phyloP scores from a whole-genome alignment of 225 moss, liverwort and hornwort species.

The Rhytidiadelphus loreus region DNA sequence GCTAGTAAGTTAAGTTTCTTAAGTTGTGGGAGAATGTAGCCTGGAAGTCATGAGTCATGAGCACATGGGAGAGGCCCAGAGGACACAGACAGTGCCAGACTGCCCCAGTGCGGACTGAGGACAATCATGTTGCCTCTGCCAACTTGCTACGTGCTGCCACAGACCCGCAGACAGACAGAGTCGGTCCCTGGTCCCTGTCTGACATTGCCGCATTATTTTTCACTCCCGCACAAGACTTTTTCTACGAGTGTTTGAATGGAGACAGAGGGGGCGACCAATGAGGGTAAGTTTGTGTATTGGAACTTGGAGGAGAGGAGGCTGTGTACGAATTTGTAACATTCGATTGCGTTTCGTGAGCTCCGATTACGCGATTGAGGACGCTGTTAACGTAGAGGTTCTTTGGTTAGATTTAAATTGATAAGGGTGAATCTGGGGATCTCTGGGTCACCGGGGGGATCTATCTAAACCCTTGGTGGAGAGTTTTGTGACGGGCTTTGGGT shows the following conservation, averaged over 20 bases:
- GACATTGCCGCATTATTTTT: background rate
- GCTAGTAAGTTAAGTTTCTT: background rate
- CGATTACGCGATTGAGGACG: background rate
- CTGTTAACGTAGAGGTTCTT: background rate
- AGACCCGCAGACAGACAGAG: background rate
- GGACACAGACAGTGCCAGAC: background rate
- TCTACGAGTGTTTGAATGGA: background rate
- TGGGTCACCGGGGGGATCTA: background rate
- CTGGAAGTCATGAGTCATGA: background rate
- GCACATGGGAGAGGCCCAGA: background rate
- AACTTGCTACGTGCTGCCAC: background rate
- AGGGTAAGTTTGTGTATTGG: background rate
- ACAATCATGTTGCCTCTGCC: background rate
- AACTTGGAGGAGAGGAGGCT: background rate
- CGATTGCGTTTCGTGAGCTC: background rate
- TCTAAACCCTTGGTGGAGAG: background rate
- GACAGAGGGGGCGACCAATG: background rate
- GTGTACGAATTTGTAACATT: background rate
- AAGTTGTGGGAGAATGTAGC: background rate
- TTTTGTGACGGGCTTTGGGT: background rate
- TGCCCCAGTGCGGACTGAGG: background rate
- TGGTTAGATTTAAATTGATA: background rate
- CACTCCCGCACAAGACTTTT: background rate
- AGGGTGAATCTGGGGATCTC: background rate
- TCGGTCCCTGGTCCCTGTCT: background rate